These are phyloP conservation scores for Coniochaeta hoffmannii DNA, from an alignment of 2,329 filamentous ascomycete genomes.

Conservation along the genomic window DNA sequence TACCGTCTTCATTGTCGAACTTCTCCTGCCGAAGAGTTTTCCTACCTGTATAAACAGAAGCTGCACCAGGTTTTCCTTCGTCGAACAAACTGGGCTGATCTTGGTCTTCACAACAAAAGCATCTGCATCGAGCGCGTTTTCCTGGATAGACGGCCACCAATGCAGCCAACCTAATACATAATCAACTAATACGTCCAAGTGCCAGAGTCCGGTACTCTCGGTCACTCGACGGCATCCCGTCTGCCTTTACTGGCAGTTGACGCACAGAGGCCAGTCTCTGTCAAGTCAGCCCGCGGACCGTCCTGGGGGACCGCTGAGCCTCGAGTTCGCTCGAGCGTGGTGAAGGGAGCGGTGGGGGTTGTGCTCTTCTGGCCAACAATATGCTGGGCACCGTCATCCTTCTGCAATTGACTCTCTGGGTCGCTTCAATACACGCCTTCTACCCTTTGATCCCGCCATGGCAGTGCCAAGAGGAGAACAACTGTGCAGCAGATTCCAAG, in stretches of 20 bases:
- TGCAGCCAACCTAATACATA: slow-evolving; percentile 19
- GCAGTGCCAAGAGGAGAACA: slow-evolving; percentile 18
- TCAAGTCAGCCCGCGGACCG: background rate
- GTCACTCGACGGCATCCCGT: slow-evolving; percentile 4
- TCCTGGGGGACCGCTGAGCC: background rate
- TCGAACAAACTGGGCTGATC: background rate
- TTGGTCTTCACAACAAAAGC: background rate
- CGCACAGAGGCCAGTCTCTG: too few species aligned
- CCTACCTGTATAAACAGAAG: background rate
- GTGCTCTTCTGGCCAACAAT: slow-evolving; percentile 12
- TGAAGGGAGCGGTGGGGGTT: slow-evolving; percentile 15
- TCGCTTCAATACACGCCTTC: slow-evolving; percentile 38
- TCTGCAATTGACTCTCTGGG: slow-evolving; percentile 40
- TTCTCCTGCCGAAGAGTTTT: background rate
- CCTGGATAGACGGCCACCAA: slow-evolving; percentile 8
- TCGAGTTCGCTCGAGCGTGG: slow-evolving; percentile 7
- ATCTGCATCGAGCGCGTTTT: background rate
- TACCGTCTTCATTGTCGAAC: background rate
- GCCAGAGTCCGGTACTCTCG: slow-evolving; percentile 17
- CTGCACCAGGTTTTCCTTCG: background rate
- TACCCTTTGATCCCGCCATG: slow-evolving; percentile 33
- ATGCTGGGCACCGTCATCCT: slow-evolving; percentile 34
- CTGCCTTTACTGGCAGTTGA: background rate
- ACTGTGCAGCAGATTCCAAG: slow-evolving; percentile 17
- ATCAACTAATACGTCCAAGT: slow-evolving; percentile 17